Evolutionary conservation across 208 protist genomes (phyloP), one percentile per base, ranked within the genome.

Genomic region (Angomonas deanei): DNA sequence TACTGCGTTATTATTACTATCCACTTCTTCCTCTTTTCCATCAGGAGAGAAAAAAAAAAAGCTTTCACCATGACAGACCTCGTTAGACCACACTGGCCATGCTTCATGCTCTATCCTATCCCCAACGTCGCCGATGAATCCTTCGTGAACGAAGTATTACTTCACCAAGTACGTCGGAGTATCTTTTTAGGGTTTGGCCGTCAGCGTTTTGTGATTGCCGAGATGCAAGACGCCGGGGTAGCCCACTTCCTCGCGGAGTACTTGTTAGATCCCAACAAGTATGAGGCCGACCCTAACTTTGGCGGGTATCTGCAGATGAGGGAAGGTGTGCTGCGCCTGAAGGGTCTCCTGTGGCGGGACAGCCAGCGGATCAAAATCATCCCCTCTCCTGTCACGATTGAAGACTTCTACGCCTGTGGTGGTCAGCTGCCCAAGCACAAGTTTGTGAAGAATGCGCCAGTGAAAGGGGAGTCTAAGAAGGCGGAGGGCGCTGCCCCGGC

Each of bases 41-140:
- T n/a, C n/a, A n/a, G n/a, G n/a, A n/a, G n/a, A n/a, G n/a, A n/a
- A n/a, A n/a, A n/a, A n/a, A n/a, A n/a, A n/a, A n/a, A n/a, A n/a
- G n/a, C n/a, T n/a, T n/a, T n/a, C n/a, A n/a, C n/a, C n/a, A n/a
- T n/a, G n/a, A n/a, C 27, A 30, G 52, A 30, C 5, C 5, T n/a
- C 27, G 19, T 49, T n/a, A 13, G 19, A 3, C 17, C 6, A 49
- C 1, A 33, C 54, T 1, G 55, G 42, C 17, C 13, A 32, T 13
- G 15, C 49, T 85, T 94, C 59, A 64, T 92, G 13, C 67, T 94
- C 23, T 89, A 91, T 64, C 76, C 78, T 8, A 13, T 94, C 17
- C 82, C 84, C 8, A 75, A 52, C 17, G 79, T 88, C 26, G 84
- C 82, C 0, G 88, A 94, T 38, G 72, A 86, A 21, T 70, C 79